Evolutionary conservation across 2,329 filamentous ascomycete genomes (phyloP).

Genomic region (Penicillium sp.): DNA sequence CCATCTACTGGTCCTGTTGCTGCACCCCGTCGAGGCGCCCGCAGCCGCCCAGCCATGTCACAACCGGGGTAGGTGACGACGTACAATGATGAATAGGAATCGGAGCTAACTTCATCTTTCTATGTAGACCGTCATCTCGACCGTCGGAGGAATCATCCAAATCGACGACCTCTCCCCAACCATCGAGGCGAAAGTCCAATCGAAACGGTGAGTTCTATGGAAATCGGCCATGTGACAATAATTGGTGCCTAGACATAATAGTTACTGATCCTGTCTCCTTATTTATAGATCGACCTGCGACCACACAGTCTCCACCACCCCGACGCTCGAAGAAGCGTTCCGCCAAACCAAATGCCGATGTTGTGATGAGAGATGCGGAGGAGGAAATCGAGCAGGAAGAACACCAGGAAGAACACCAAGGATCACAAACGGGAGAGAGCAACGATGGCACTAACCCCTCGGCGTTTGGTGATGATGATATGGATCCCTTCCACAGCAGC

Average conservation of each 20-base stretch:
- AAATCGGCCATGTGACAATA: neutral
- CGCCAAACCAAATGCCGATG: slow-evolving; percentile 60
- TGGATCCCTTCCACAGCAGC: slow-evolving; percentile 59
- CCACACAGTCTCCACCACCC: slow-evolving; percentile 34
- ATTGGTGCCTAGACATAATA: neutral
- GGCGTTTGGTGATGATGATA: slow-evolving; percentile 56
- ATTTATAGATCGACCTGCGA: slow-evolving; percentile 32
- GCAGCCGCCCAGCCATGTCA: slow-evolving; percentile 40
- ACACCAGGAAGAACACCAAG: slow-evolving; percentile 52
- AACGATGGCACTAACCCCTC: slow-evolving; percentile 58
- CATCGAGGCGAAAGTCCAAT: slow-evolving; percentile 69
- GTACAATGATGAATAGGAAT: slow-evolving; percentile 13
- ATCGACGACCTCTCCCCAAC: slow-evolving; percentile 54
- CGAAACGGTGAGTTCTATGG: slow-evolving; percentile 62
- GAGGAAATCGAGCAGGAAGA: slow-evolving; percentile 47
- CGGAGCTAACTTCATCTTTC: slow-evolving; percentile 18
- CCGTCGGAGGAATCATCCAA: slow-evolving; percentile 62
- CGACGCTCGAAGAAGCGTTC: slow-evolving; percentile 54
- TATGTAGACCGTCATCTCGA: slow-evolving; percentile 58
- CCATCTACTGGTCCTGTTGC: slow-evolving; percentile 38
- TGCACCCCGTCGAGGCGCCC: slow-evolving; percentile 42
- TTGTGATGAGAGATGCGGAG: slow-evolving; percentile 68
- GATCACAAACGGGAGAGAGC: slow-evolving; percentile 61
- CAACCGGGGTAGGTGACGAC: slow-evolving; percentile 38
- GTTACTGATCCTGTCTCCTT: slow-evolving; percentile 10